phyloP scores from a whole-genome alignment of 164 flowering plant species.

The Annona cherimola region DNA sequence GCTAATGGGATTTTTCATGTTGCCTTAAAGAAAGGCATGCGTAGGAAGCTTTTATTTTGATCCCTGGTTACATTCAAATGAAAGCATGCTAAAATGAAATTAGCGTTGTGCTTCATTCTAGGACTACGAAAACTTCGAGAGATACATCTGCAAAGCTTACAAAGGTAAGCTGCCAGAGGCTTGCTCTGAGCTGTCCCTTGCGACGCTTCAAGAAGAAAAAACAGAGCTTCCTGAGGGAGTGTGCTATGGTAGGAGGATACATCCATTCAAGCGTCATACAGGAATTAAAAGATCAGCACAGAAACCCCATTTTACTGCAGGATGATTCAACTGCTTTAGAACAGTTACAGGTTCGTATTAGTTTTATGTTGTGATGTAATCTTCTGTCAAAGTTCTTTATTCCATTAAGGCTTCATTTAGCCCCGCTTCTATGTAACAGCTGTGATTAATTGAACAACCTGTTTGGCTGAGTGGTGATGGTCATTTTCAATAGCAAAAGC shows the following conservation, averaged over 20 bases:
- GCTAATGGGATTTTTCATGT: not conserved
- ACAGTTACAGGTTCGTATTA: not conserved
- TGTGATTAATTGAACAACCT: too few relatives aligned
- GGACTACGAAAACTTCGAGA: constrained; percentile 61
- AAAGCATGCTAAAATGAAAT: not conserved
- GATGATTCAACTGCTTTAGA: not conserved
- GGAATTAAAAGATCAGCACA: constrained; percentile 6
- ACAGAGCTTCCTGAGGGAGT: constrained; percentile 15
- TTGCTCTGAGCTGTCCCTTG: constrained; percentile 34
- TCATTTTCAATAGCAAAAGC: too few relatives aligned
- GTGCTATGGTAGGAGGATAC: constrained; percentile 17
- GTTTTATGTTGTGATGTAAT: too few relatives aligned
- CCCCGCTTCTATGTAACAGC: too few relatives aligned
- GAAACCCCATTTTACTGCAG: not conserved
- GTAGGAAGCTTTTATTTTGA: not conserved
- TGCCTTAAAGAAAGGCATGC: not conserved
- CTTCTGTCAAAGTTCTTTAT: not conserved
- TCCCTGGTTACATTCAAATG: not conserved
- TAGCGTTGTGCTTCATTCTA: constrained; percentile 18
- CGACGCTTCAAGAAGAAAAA: constrained; percentile 13
- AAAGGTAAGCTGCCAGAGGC: constrained; percentile 48
- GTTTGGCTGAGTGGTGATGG: too few relatives aligned
- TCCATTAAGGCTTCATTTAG: not conserved
- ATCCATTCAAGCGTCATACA: constrained; percentile 20
- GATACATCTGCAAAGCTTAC: constrained; percentile 75